phyloP scores from a whole-genome alignment of 306 rosid genomes.

The Urtica urens region DNA sequence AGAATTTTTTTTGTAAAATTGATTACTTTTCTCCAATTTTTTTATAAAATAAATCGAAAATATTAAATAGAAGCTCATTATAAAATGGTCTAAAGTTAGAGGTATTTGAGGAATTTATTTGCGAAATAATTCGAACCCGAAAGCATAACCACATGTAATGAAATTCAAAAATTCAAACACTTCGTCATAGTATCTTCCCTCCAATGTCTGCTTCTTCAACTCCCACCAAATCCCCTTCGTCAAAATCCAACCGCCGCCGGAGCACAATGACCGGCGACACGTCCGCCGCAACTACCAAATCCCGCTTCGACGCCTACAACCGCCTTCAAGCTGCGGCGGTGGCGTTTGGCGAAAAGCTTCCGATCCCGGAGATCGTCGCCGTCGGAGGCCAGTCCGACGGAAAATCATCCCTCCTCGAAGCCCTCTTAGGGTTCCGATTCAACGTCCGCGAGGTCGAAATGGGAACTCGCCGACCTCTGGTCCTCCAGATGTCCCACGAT shows the following conservation, averaged over 20 bases:
- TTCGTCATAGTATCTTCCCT: conserved; percentile 3
- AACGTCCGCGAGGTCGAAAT: conserved; percentile 94
- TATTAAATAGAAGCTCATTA: too few species aligned
- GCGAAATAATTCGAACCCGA: too few species aligned
- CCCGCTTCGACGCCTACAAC: conserved; percentile 87
- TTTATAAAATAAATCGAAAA: too few species aligned
- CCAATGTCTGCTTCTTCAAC: conserved; percentile 38
- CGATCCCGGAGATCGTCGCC: conserved; percentile 88
- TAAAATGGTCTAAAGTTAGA: too few species aligned
- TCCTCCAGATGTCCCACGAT: conserved; percentile 93
- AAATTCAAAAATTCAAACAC: too few species aligned
- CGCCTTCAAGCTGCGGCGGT: conserved; percentile 87
- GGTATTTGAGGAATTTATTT: too few species aligned
- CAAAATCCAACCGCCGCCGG: conserved; percentile 37
- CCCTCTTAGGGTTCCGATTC: conserved; percentile 82
- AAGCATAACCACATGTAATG: too few species aligned
- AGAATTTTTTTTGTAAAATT: too few species aligned
- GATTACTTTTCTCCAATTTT: too few species aligned
- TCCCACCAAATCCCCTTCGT: conserved; percentile 48
- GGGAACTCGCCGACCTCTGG: conserved; percentile 92
- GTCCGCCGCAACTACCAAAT: conserved; percentile 21
- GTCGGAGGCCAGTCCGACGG: conserved; percentile 90
- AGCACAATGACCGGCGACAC: conserved; percentile 21
- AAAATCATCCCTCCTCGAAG: conserved; percentile 84
- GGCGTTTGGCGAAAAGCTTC: conserved; percentile 84